phyloP scores from a whole-genome alignment of 257 asterid species.

The Paulownia fortunei region DNA sequence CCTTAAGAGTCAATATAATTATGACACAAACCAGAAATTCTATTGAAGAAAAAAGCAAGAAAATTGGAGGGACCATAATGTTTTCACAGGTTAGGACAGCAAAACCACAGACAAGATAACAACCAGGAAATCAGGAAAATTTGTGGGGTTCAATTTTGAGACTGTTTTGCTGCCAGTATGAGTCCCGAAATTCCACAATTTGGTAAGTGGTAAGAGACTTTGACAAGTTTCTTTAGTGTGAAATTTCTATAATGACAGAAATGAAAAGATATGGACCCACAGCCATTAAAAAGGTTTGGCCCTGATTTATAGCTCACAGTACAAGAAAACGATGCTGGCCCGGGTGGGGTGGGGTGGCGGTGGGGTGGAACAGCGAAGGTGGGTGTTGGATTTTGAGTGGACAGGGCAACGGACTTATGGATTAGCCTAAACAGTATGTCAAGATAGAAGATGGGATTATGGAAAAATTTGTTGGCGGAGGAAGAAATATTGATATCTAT shows the following conservation, averaged over 20 bases:
- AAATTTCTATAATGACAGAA: conserved; percentile 13
- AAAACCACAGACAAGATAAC: conserved; percentile 23
- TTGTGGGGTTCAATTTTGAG: conserved; percentile 31
- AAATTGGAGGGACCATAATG: conserved; percentile 27
- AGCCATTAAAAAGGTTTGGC: conserved; percentile 3
- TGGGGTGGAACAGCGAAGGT: not conserved
- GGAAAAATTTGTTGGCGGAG: not conserved
- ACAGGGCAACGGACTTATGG: too few relatives aligned
- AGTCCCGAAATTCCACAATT: conserved; percentile 37
- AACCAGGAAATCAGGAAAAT: conserved; percentile 29
- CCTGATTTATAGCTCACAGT: not conserved
- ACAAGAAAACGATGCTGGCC: conserved; percentile 7
- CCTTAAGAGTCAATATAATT: too few relatives aligned
- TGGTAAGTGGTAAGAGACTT: conserved; percentile 3
- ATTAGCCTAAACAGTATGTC: not conserved
- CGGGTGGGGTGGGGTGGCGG: not conserved
- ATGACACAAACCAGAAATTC: not conserved
- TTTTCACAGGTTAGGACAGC: conserved; percentile 19
- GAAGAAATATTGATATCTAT: not conserved
- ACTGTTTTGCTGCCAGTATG: conserved; percentile 30
- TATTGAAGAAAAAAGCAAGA: not conserved
- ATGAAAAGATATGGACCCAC: conserved; percentile 29
- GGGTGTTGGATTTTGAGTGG: conserved; percentile 4
- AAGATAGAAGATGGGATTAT: not conserved
- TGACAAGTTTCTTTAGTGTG: conserved; percentile 20